Evolutionary conservation across 116 monocot species (phyloP), one percentile per base, ranked within the genome.

Genomic region (Trichopus zeylanicus): DNA sequence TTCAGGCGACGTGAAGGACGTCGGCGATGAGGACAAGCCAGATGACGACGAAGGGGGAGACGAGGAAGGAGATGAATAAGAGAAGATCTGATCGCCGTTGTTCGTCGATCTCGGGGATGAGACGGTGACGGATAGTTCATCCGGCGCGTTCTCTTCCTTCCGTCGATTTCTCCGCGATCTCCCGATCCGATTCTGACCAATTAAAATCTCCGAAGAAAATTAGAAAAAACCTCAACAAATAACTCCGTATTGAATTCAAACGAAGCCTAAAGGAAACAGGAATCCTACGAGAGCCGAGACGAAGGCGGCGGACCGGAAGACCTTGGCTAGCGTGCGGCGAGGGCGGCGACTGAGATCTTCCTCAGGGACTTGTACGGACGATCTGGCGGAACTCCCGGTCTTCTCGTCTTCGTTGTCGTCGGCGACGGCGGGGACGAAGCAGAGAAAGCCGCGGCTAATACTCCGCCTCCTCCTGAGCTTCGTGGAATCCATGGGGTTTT

Each of bases 401-500:
- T 19, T 9, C 11, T 37, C 37, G 12, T 59, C 59, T 2, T 59
- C 59, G 5, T 37, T 37, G 25, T 11, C 57, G 23, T 7, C 23
- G 56, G 12, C 33, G 5, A 19, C 31, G 32, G 31, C 20, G 56
- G 33, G 21, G 35, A 22, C 37, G 24, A 59, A 59, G 37, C 59
- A 59, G 12, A 59, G 24, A 37, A 59, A 59, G 35, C 22, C 29
- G 53, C 11, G 5, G 9, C 52, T 7, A 11, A 24, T 26, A 25
- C 38, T 59, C 59, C 59, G 59, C 59, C 21, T 21, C 59, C 59
- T 30, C 31, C 56, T n/a, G 18, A 42, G 26, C 53, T 53, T 28
- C 53, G 7, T 6, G 5, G 34, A 35, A 6, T 10, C 10, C 34
- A 22, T 22, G 1, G 19, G 19, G 22, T 49, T 24, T 24, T 49